Percentiles rank a stretch among this genome's conserved stretches.
phyloP scores from a whole-genome alignment of 257 asterid species.

The Nicotiana paniculata region DNA sequence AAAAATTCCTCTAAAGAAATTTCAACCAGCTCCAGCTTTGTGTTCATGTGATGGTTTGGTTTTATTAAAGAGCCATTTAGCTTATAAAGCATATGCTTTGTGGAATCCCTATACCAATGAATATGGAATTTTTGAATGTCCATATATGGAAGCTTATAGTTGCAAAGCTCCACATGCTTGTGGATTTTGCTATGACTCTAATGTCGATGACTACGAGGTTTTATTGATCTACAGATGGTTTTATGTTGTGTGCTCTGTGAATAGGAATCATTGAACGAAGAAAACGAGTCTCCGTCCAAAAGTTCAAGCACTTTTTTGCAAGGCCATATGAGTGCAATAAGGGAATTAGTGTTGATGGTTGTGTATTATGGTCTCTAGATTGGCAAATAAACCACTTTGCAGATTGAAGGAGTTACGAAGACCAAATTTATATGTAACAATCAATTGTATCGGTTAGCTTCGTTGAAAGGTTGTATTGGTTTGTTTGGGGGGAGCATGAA shows the following conservation, averaged over 20 bases:
- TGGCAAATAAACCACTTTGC: background rate
- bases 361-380: background rate
- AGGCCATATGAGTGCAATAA: too few relatives aligned
- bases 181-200: background rate
- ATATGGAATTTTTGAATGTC: background rate
- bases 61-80: background rate
- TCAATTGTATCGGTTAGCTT: too few relatives aligned
- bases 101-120: background rate
- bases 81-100: background rate
- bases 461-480: too few relatives aligned
- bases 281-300: background rate
- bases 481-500: too few relatives aligned
- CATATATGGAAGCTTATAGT: background rate
- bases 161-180: background rate
- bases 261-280: background rate
- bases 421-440: too few relatives aligned
- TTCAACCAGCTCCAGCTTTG: background rate
- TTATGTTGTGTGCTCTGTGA: background rate
- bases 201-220: background rate
- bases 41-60: background rate
- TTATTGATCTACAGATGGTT: background rate
- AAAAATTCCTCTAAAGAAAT: background rate
- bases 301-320: background rate
- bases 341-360: background rate
- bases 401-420: too few relatives aligned